phyloP scores from a whole-genome alignment of 1,284 basidiomycete species.

The Meripilus lineatus region DNA sequence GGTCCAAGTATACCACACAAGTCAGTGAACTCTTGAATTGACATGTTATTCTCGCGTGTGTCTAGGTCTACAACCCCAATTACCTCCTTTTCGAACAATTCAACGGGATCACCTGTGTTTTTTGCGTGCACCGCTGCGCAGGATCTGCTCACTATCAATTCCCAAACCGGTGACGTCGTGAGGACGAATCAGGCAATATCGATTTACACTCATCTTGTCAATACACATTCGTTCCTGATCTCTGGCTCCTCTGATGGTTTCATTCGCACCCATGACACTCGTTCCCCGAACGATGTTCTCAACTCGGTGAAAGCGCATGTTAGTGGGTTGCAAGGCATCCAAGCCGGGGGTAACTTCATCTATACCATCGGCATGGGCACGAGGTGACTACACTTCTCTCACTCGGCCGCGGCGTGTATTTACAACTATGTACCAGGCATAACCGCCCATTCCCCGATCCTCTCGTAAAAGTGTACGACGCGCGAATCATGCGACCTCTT shows the following conservation, averaged over 20 bases:
- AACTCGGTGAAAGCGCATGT: slow-evolving; percentile 71
- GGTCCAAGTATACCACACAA: slow-evolving; percentile 34
- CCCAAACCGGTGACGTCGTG: slow-evolving; percentile 65
- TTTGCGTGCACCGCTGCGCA: slow-evolving; percentile 61
- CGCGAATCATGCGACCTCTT: slow-evolving; percentile 76
- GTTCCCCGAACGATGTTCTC: slow-evolving; percentile 41
- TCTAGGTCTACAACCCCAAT: slow-evolving; percentile 40
- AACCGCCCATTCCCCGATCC: slow-evolving; percentile 88
- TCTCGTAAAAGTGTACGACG: slow-evolving; percentile 89
- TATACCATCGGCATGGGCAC: slow-evolving; percentile 86
- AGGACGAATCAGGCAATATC: slow-evolving; percentile 55
- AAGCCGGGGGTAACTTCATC: slow-evolving; percentile 71
- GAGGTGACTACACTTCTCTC: slow-evolving; percentile 45
- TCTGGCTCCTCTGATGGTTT: slow-evolving; percentile 83
- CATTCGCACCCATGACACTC: slow-evolving; percentile 81
- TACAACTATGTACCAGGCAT: slow-evolving; percentile 53
- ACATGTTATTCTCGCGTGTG: slow-evolving; percentile 2
- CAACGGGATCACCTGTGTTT: slow-evolving; percentile 48
- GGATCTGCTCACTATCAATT: slow-evolving; percentile 71
- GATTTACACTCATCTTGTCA: slow-evolving; percentile 60
- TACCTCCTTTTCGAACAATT: slow-evolving; percentile 55
- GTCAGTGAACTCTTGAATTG: slow-evolving; percentile 5
- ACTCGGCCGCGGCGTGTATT: slow-evolving; percentile 2
- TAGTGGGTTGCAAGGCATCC: slow-evolving; percentile 80
- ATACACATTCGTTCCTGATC: slow-evolving; percentile 50